Evolutionary conservation across 23 red algal species (phyloP).

Genomic region (Gracilaria caudata): DNA sequence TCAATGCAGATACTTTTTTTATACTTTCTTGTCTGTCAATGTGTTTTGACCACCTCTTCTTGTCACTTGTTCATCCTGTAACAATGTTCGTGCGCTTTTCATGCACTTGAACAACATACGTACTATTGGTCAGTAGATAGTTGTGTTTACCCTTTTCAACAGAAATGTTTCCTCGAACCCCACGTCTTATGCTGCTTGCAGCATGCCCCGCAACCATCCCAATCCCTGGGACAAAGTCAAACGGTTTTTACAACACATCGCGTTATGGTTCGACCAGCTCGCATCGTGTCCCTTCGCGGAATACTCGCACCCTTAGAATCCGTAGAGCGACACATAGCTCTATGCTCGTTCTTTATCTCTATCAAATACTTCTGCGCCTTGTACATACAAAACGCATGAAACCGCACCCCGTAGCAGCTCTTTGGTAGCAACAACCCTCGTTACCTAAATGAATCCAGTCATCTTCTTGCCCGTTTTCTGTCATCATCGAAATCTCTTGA

Average conservation of each 20-base stretch:
- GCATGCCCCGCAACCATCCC: not conserved
- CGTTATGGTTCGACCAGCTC: not conserved
- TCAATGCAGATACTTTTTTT: not conserved
- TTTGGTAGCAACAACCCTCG: not conserved
- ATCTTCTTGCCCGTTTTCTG: constrained; percentile 39
- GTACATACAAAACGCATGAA: not conserved
- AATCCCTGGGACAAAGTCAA: too few relatives aligned
- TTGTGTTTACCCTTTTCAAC: constrained; percentile 18
- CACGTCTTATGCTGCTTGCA: not conserved
- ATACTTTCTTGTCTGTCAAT: not conserved
- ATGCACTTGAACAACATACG: not conserved
- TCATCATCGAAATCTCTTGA: constrained; percentile 53
- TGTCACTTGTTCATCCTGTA: not conserved
- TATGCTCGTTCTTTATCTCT: not conserved
- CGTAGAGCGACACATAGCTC: not conserved
- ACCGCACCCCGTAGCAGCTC: not conserved
- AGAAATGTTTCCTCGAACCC: not conserved
- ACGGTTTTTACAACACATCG: not conserved
- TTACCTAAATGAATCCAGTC: not conserved
- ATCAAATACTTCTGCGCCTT: not conserved
- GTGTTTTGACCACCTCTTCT: not conserved
- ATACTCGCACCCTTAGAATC: not conserved
- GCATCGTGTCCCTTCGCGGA: not conserved
- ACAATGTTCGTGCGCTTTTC: not conserved
- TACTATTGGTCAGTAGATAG: constrained; percentile 15